Percentiles rank a stretch among this genome's conserved stretches.
These are phyloP conservation scores for Athelia psychrophila DNA, from an alignment of 1,284 basidiomycete genomes.

Conservation along the genomic window DNA sequence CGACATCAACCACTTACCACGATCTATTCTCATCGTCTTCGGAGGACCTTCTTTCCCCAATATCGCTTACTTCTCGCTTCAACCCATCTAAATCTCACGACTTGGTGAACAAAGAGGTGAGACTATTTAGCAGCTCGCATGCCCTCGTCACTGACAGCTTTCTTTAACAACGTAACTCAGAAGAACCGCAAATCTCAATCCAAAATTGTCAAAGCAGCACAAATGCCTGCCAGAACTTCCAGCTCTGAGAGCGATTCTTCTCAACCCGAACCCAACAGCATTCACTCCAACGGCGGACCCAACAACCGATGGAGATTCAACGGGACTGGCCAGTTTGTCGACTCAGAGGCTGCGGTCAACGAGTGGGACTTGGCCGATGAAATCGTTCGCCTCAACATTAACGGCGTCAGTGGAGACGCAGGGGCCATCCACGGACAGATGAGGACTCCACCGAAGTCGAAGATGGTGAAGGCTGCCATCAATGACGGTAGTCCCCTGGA, in stretches of 20 bases:
- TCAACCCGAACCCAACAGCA: not conserved
- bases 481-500: conserved; percentile 69
- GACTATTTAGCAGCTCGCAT: not conserved
- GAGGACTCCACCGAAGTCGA: conserved; percentile 63
- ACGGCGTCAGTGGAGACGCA: conserved; percentile 44
- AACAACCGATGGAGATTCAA: conserved; percentile 60
- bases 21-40: conserved; percentile 36
- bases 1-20: conserved; percentile 43
- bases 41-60: conserved; percentile 39
- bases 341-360: conserved; percentile 46
- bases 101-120: conserved; percentile 36
- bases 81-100: conserved; percentile 39
- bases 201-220: not conserved
- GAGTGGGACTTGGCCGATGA: conserved; percentile 73
- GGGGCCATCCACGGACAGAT: conserved; percentile 50
- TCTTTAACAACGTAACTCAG: not conserved
- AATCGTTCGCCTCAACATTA: conserved; percentile 67
- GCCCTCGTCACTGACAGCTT: not conserved
- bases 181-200: conserved; percentile 1
- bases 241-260: conserved; percentile 1
- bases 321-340: conserved; percentile 58
- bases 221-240: conserved; percentile 1
- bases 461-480: conserved; percentile 44
- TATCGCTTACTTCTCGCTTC: conserved; percentile 30
- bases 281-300: conserved; percentile 18